Conservation (phyloP, 805 yeast genomes). For the Saccharomycopsis microspora region DNA sequence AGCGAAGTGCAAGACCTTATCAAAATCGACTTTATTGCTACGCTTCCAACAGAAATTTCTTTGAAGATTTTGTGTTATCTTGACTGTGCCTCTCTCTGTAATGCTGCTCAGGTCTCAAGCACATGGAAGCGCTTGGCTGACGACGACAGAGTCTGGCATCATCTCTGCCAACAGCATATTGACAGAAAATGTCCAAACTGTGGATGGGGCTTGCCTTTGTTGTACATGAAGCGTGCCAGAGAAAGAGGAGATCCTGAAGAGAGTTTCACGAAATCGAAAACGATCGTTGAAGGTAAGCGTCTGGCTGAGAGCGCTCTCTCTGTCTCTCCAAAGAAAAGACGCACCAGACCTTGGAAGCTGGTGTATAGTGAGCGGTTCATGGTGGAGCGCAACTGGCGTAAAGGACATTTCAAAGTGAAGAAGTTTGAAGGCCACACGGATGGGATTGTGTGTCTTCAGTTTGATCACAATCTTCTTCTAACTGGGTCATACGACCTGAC, state of each 20-base stretch:
- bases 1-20: slow-evolving; percentile 70
- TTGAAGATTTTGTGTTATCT: slow-evolving; percentile 77
- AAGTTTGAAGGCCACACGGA: slow-evolving; percentile 75
- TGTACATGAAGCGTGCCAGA: slow-evolving; percentile 75
- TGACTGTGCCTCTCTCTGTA: slow-evolving; percentile 88
- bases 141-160: slow-evolving; percentile 96
- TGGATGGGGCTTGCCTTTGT: slow-evolving; percentile 96
- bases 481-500: slow-evolving; percentile 91
- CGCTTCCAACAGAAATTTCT: slow-evolving; percentile 78
- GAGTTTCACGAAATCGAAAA: slow-evolving; percentile 15
- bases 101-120: slow-evolving; percentile 84
- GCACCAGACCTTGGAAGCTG: slow-evolving; percentile 87
- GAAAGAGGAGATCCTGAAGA: slow-evolving; percentile 22
- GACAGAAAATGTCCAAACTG: slow-evolving; percentile 96
- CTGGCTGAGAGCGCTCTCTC: neutral
- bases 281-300: neutral
- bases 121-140: slow-evolving; percentile 87
- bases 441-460: slow-evolving; percentile 82
- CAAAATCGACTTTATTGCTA: slow-evolving; percentile 77
- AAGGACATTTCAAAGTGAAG: slow-evolving; percentile 55
- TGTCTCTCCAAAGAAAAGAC: slow-evolving; percentile 17
- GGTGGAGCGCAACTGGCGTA: slow-evolving; percentile 92
- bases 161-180: slow-evolving; percentile 96
- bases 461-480: slow-evolving; percentile 66
- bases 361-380: slow-evolving; percentile 85